These are phyloP conservation scores for Galerina sulciceps DNA, from an alignment of 768 basidiomycete genomes.

Conservation along the genomic window DNA sequence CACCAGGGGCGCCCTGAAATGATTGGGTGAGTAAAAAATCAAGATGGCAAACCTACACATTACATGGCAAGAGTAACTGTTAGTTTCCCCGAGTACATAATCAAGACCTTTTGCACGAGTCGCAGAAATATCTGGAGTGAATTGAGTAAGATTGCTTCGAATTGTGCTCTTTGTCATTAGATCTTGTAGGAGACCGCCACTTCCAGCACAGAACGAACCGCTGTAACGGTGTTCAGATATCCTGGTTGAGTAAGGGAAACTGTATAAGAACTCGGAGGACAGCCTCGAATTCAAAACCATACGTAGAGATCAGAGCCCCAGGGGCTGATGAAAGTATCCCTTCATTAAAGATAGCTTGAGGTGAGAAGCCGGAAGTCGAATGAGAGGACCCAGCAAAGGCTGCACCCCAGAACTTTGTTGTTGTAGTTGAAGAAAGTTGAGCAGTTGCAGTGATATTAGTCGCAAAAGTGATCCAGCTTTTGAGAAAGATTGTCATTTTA, in stretches of 20 bases:
- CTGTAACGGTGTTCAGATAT: conserved; percentile 63
- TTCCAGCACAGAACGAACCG: conserved; percentile 66
- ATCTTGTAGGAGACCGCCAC: conserved; percentile 55
- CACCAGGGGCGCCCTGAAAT: conserved; percentile 50
- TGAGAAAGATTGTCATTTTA: neutral
- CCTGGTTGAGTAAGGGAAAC: conserved; percentile 28
- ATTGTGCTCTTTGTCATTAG: conserved; percentile 66
- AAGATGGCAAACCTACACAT: conserved; percentile 2
- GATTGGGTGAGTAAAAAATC: neutral
- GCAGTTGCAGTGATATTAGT: conserved; percentile 47
- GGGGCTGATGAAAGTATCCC: conserved; percentile 53
- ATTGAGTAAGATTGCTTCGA: conserved; percentile 57
- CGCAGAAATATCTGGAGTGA: conserved; percentile 56
- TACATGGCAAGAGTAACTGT: conserved; percentile 53
- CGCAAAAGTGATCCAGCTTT: conserved; percentile 61
- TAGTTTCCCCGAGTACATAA: conserved; percentile 69
- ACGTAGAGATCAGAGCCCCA: conserved; percentile 59
- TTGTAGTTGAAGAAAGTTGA: conserved; percentile 38
- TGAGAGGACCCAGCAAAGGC: conserved; percentile 57
- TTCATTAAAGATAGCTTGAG: conserved; percentile 56
- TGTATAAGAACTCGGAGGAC: neutral
- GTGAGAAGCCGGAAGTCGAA: conserved; percentile 55
- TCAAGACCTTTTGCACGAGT: conserved; percentile 47
- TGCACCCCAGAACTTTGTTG: conserved; percentile 51
- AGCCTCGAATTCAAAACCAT: conserved; percentile 19